These are phyloP conservation scores for Hirsutella rhossiliensis DNA, from an alignment of 2,329 filamentous ascomycete genomes.

Conservation along the genomic window DNA sequence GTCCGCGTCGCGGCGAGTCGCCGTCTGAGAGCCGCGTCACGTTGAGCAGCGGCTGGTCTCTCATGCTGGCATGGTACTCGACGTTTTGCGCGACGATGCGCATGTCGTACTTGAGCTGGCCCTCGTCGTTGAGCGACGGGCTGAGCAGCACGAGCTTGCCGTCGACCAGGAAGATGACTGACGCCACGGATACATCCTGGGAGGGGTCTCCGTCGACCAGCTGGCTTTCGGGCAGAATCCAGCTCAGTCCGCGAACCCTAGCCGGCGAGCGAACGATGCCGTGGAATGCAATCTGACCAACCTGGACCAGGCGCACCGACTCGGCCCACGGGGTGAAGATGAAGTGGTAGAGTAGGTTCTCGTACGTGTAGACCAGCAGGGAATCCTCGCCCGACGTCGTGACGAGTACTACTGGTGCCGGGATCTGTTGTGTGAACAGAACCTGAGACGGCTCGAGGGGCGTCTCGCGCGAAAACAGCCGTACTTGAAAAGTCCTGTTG, in stretches of 20 bases:
- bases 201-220: conserved; percentile 85
- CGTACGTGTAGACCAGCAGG: conserved; percentile 89
- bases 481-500: conserved; percentile 69
- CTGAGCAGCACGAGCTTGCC: conserved; percentile 90
- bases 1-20: conserved; percentile 11
- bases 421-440: conserved; percentile 65
- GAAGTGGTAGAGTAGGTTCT: conserved; percentile 92
- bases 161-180: conserved; percentile 91
- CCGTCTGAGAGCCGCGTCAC: conserved; percentile 15
- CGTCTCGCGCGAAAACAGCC: conserved; percentile 84
- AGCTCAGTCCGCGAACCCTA: conserved; percentile 83
- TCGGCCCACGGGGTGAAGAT: conserved; percentile 66
- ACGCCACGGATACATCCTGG: conserved; percentile 86
- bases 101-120: conserved; percentile 95
- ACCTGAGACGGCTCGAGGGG: conserved; percentile 61
- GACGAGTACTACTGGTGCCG: conserved; percentile 79
- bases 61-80: conserved; percentile 87
- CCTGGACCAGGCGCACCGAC: conserved; percentile 67
- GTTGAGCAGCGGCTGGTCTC: conserved; percentile 55
- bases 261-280: conserved; percentile 91
- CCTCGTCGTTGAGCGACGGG: conserved; percentile 69
- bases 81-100: conserved; percentile 90
- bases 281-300: conserved; percentile 96
- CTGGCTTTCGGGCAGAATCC: conserved; percentile 88
- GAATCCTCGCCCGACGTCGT: conserved; percentile 88